Conservation (phyloP, 192 early-diverging fungal genomes). For the Coemansia sp. region DNA sequence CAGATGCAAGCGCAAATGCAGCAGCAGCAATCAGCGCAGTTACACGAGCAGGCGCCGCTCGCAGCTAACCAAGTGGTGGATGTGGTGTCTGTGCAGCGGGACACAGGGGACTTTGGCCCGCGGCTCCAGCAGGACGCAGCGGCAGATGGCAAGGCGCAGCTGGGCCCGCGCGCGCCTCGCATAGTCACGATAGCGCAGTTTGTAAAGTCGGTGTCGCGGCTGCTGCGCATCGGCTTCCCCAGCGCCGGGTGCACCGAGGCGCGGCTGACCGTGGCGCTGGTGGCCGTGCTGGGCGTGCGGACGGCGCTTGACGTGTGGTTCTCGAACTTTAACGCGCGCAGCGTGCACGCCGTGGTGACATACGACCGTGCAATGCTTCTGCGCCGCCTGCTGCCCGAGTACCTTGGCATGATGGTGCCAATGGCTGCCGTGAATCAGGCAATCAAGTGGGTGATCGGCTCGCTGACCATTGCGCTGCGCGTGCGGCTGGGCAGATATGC, state of each 20-base stretch:
- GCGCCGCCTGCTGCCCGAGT: constrained; percentile 46
- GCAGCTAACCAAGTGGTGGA: constrained; percentile 29
- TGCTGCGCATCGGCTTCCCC: constrained; percentile 41
- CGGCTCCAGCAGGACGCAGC: constrained; percentile 32
- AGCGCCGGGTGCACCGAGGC: constrained; percentile 36
- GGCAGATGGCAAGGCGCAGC: constrained; percentile 19
- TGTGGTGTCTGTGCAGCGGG: constrained; percentile 35
- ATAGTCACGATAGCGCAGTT: constrained; percentile 51
- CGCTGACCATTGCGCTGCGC: constrained; percentile 45
- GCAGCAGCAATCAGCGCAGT: constrained; percentile 7
- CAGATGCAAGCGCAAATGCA: constrained; percentile 11
- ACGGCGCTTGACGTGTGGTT: constrained; percentile 51
- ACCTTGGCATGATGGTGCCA: constrained; percentile 45
- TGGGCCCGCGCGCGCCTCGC: constrained; percentile 19
- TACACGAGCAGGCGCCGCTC: constrained; percentile 2
- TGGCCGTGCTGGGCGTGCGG: constrained; percentile 38
- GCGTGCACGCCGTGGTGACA: constrained; percentile 39
- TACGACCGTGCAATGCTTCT: constrained; percentile 37
- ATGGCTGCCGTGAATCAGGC: constrained; percentile 51
- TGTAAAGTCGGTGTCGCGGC: constrained; percentile 32
- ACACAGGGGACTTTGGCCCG: constrained; percentile 28
- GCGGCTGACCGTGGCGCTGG: constrained; percentile 28
- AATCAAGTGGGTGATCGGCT: constrained; percentile 50
- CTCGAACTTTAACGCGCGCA: constrained; percentile 47
- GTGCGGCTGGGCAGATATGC: constrained; percentile 44